phyloP scores from a whole-genome alignment of 2,329 filamentous ascomycete species.

The Elsinoe arachidis region DNA sequence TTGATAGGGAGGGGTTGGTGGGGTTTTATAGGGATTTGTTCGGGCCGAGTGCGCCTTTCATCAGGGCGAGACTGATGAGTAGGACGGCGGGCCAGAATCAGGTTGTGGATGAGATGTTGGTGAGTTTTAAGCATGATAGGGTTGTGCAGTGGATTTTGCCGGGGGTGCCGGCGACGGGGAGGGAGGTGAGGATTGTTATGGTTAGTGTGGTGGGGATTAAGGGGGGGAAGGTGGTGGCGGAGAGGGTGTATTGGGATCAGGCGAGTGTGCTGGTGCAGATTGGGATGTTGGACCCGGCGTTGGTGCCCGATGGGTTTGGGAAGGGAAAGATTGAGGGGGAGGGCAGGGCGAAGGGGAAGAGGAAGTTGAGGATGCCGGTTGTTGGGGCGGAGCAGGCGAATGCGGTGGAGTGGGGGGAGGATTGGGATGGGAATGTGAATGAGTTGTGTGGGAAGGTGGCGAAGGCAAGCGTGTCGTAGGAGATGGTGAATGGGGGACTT shows the following conservation, averaged over 20 bases:
- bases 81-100: conserved; percentile 51
- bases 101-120: conserved; percentile 52
- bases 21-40: conserved; percentile 52
- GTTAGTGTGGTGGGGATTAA: conserved; percentile 49
- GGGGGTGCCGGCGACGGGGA: conserved; percentile 47
- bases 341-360: conserved; percentile 31
- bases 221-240: conserved; percentile 46
- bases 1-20: conserved; percentile 34
- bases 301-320: conserved; percentile 40
- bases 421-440: conserved; percentile 12
- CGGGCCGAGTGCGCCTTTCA: conserved; percentile 42
- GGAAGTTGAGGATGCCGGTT: conserved; percentile 32
- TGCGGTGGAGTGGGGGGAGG: conserved; percentile 38
- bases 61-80: conserved; percentile 47
- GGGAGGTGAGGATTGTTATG: conserved; percentile 46
- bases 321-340: conserved; percentile 17
- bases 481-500: not conserved
- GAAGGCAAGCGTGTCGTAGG: not conserved
- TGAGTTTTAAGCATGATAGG: conserved; percentile 49
- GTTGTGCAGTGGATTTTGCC: conserved; percentile 53
- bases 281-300: conserved; percentile 49
- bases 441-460: not conserved
- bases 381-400: conserved; percentile 39
- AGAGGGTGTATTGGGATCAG: conserved; percentile 56
- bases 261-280: conserved; percentile 52